A percentile compares a stretch with the other conserved stretches of the same genome.
Conservation (phyloP, 768 basidiomycete genomes). For the Suillus cothurnatus region DNA sequence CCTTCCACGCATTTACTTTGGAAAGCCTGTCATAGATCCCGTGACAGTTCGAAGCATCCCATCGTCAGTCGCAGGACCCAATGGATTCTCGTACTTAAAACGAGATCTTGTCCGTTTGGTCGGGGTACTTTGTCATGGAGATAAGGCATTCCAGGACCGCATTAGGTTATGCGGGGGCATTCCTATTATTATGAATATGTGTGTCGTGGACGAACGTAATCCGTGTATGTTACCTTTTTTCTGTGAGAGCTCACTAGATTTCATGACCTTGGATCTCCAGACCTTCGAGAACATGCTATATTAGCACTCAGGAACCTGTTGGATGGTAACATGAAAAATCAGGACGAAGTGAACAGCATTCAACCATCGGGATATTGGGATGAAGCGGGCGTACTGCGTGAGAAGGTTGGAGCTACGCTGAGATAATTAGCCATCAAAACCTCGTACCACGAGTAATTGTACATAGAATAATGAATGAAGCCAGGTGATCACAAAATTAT, state of each 20-base stretch:
- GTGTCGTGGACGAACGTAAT: conserved; percentile 88
- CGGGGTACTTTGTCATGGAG: conserved; percentile 72
- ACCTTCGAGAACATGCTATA: conserved; percentile 90
- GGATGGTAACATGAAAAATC: conserved; percentile 75
- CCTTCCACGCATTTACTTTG: conserved; percentile 83
- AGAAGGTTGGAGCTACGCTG: conserved; percentile 37
- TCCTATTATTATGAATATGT: conserved; percentile 82
- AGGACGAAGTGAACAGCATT: conserved; percentile 74
- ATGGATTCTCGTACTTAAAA: conserved; percentile 84
- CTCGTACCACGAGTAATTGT: background rate
- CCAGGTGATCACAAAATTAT: conserved; percentile 35
- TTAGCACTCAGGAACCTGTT: conserved; percentile 82
- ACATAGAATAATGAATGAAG: conserved; percentile 2
- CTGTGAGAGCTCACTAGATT: background rate
- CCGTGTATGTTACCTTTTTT: conserved; percentile 68
- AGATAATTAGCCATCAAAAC: conserved; percentile 19
- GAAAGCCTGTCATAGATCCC: conserved; percentile 50
- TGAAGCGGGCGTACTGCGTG: conserved; percentile 53
- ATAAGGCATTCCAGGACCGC: conserved; percentile 71
- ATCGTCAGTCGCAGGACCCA: conserved; percentile 37
- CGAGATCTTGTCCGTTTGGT: conserved; percentile 87
- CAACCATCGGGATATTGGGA: conserved; percentile 63
- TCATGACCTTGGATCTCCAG: conserved; percentile 29
- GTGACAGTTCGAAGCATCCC: conserved; percentile 5
- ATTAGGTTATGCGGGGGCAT: conserved; percentile 74